A percentile compares a stretch with the other conserved stretches of the same genome.
Conservation (phyloP, 1,284 basidiomycete species). For the Ganoderma resinaceum region DNA sequence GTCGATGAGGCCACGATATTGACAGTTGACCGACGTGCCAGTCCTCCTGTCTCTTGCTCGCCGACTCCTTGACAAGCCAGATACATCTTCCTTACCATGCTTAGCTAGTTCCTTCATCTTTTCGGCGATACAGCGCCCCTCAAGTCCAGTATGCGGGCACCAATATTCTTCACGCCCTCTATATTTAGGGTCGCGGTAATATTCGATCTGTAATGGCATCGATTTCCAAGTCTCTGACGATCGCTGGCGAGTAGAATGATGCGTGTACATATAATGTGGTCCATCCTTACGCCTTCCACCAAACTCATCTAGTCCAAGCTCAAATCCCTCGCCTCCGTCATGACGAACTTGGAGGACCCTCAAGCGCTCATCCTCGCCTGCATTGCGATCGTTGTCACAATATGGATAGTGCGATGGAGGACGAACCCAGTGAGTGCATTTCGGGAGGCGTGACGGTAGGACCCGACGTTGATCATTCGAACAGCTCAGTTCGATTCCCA, state of each 20-base stretch:
- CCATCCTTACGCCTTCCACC: neutral
- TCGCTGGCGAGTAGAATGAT: no score
- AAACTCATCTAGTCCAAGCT: neutral
- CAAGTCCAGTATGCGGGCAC: no score
- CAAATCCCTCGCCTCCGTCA: neutral
- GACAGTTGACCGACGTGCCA: no score
- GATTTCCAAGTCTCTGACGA: neutral
- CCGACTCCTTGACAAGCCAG: no score
- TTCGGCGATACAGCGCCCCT: no score
- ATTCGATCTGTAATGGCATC: no score
- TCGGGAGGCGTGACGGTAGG: neutral
- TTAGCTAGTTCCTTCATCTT: no score
- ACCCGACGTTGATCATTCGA: neutral
- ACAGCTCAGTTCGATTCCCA: constrained; percentile 38
- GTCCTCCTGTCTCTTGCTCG: no score
- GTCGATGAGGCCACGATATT: neutral
- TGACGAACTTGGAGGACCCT: constrained; percentile 5
- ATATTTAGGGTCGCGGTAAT: no score
- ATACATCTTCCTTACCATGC: no score
- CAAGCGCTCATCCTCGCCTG: neutral
- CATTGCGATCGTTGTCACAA: neutral
- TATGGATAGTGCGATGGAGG: neutral
- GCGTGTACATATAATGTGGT: neutral
- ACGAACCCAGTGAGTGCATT: neutral
- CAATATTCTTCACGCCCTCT: no score